Evolutionary conservation across 331 rosid species (phyloP), one percentile per base, ranked within the genome.

Genomic region (Phaseolus coccineus): DNA sequence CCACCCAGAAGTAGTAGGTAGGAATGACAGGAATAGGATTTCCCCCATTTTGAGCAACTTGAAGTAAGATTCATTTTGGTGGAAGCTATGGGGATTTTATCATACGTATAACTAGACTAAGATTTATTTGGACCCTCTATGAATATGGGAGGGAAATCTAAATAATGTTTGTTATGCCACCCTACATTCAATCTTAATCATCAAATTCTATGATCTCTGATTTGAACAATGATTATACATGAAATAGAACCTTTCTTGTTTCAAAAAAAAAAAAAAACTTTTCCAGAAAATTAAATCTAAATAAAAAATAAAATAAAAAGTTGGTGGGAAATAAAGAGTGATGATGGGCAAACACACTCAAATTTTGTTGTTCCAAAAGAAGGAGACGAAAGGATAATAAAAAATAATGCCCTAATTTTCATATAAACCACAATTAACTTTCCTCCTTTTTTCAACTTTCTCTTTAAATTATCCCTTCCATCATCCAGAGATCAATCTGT

Each of bases 381-480:
- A 2, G 55, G 55, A 1, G 46, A 15, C 25, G 7, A 61, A 24
- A 59, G 51, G 39, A 52, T 12, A 52, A 73, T 77, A 79, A 84
- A 71, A 73, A 85, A 63, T 79, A 59, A 22, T 48, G 88, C 84
- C 90, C 40, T 27, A 77, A 84, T 72, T 76, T 80, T 74, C 80
- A 88, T 51, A 5, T 44, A 47, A 73, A 65, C 72, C 79, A 0
- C 31, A 39, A 62, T 82, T 14, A 77, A 4, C 35, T 63, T 39
- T 13, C 16, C 31, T n/a, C 52, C 4, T 40, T 30, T 11, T 53
- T 10, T 6, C 5, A 13, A 10, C 13, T 48, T 57, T n/a, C 16
- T 62, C 69, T 57, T 52, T 35, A 25, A 42, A 42, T 6, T 40
- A 0, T 74, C 11, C 42, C 16, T 10, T 42, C 15, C 4, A 16